phyloP scores from a whole-genome alignment of 345 rosid genomes.

The Populus deltoides region DNA sequence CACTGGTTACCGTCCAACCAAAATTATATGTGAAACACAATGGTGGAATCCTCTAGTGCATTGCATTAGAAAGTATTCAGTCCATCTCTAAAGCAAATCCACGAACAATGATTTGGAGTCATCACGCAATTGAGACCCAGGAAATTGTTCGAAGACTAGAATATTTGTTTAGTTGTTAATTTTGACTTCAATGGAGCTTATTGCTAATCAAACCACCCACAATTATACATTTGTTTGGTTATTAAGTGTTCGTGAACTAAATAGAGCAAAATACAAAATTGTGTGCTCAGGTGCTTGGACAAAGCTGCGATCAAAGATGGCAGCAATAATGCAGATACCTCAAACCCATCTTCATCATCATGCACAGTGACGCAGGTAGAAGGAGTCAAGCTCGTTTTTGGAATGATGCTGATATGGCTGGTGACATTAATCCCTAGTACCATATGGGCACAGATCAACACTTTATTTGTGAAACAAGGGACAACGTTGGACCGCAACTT shows the following conservation, averaged over 20 bases:
- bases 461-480: constrained; percentile 88
- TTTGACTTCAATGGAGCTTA: too few species aligned
- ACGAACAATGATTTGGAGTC: too few species aligned
- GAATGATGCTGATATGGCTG: constrained; percentile 71
- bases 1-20: constrained; percentile 7
- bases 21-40: constrained; percentile 16
- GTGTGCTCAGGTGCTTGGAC: constrained; percentile 63
- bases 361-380: constrained; percentile 88
- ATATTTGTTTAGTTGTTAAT: too few species aligned
- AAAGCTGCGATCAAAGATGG: constrained; percentile 70
- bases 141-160: too few species aligned
- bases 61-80: neutral
- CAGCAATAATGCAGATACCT: constrained; percentile 1
- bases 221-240: too few species aligned
- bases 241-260: too few species aligned
- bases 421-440: constrained; percentile 81
- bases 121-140: too few species aligned
- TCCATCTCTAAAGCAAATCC: too few species aligned
- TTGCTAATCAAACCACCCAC: too few species aligned
- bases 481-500: constrained; percentile 66
- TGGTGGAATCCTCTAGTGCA: constrained; percentile 12
- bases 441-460: constrained; percentile 89
- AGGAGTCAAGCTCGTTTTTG: constrained; percentile 64
- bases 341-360: constrained; percentile 39
- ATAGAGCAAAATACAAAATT: too few species aligned